phyloP scores from a whole-genome alignment of 208 protist genomes.

The Trypanosoma scelopori region DNA sequence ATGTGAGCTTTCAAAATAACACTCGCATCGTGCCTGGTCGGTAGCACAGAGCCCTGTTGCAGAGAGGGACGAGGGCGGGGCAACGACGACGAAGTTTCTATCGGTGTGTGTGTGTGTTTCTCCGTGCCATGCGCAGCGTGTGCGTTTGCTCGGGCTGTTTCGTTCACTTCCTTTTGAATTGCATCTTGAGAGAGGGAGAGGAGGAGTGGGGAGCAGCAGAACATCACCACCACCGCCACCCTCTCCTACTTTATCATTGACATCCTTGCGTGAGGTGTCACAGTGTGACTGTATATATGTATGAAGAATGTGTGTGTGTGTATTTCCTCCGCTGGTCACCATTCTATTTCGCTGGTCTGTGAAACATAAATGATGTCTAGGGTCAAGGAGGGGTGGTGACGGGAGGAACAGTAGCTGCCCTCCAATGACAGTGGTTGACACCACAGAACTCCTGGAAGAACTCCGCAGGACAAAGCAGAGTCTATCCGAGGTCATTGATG shows the following conservation, averaged over 20 bases:
- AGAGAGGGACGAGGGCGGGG: background rate
- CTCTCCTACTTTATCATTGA: too few species aligned
- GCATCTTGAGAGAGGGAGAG: background rate
- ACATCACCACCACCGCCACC: too few species aligned
- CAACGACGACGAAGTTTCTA: background rate
- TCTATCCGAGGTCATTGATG: conserved; percentile 74
- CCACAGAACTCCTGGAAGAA: conserved; percentile 5
- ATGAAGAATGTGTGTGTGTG: too few species aligned
- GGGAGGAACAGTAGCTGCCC: background rate
- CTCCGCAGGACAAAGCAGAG: conserved; percentile 40
- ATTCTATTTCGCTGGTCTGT: too few species aligned
- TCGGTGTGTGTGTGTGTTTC: background rate
- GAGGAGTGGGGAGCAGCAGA: too few species aligned
- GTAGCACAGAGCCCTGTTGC: conserved; percentile 12
- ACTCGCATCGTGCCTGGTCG: conserved; percentile 53
- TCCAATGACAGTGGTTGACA: background rate
- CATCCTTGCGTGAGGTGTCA: too few species aligned
- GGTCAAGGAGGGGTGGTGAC: background rate
- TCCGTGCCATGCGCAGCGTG: background rate
- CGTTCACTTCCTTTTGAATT: background rate
- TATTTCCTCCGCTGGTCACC: background rate
- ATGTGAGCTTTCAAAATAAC: conserved; percentile 47
- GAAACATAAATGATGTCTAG: background rate
- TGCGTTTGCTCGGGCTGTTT: too few species aligned
- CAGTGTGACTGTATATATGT: background rate